Base-by-base conservation (phyloP, 148 eudicot species). In the Limonium bicolor region DNA sequence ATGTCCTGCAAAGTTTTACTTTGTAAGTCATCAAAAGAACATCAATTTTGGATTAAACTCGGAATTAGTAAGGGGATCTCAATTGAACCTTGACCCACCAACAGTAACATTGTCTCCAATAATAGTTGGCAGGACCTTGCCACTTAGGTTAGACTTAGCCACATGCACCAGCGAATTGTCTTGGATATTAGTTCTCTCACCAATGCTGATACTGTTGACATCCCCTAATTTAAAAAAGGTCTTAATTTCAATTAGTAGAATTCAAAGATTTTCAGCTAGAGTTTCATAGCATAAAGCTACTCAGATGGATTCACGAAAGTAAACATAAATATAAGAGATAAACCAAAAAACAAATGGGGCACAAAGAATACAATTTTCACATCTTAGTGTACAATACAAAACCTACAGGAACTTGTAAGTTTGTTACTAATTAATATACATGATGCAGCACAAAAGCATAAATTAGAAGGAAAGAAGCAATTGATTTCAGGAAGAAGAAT, bases 101-200 rank as follows among this genome's bases (percentile, higher is more conserved):
- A 76, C 53, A 41, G 83, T 76, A 22, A 76, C 83, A 35, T 72
- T 76, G 58, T 72, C 55, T 5, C 78, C 83, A 20, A 76, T 63
- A 19, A 68, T 69, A 8, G 78, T 72, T 15, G 76, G 78, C 13
- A 62, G 52, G 12, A 65, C 83, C 53, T 72, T 72, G 48, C 78
- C 78, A 31, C 59, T 54, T 46, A 72, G 27, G 50, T 76, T 76
- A 34, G 78, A 68, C 60, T 76, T 72, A 10, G 78, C 78, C 21
- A 72, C 83, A 39, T 76, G 78, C 49, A 76, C 76, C 36, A 76
- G 70, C 36, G 76, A 72, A 43, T 72, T 68, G 51, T 76, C 83
- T 53, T 72, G 78, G 39, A 76, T 72, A 54, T 76, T 76, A 35
- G 83, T 72, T 47, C 78, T 70, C 7, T 78, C 59, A 9, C 83